Conservation (phyloP, 805 yeast species). For the Pichia ethanolica region DNA sequence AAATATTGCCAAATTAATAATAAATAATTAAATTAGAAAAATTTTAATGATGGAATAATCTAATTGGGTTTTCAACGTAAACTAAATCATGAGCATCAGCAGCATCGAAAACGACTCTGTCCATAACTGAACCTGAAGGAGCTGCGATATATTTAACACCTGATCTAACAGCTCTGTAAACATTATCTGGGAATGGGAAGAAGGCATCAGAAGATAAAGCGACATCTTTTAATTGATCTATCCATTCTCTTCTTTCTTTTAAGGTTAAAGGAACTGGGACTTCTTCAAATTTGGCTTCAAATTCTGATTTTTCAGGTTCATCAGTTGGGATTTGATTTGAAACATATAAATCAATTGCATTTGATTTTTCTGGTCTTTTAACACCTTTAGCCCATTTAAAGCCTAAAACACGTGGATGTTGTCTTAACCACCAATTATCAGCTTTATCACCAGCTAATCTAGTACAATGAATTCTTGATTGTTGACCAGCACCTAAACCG, state of each 20-base stretch:
- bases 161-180: constrained; percentile 92
- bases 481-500: constrained; percentile 99
- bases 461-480: constrained; percentile 98
- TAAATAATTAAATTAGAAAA: too few relatives aligned
- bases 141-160: constrained; percentile 97
- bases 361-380: constrained; percentile 97
- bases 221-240: constrained; percentile 69
- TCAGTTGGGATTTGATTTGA: constrained; percentile 83
- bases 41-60: constrained; percentile 89
- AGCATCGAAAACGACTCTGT: constrained; percentile 89
- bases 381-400: constrained; percentile 98
- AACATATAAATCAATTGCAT: constrained; percentile 92
- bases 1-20: too few relatives aligned
- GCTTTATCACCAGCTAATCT: constrained; percentile 99
- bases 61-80: constrained; percentile 93
- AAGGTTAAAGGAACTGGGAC: constrained; percentile 78
- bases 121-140: constrained; percentile 97
- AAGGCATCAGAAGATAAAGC: constrained; percentile 96
- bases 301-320: constrained; percentile 91
- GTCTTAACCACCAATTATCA: constrained; percentile 99
- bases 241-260: constrained; percentile 85
- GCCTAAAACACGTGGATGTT: constrained; percentile 87
- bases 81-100: constrained; percentile 88
- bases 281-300: constrained; percentile 78
- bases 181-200: constrained; percentile 99